Percentiles rank a stretch among this genome's conserved stretches.
These are phyloP conservation scores for Ceratorhiza oryzae-sativae DNA, from an alignment of 1,284 basidiomycete species.

Conservation along the genomic window DNA sequence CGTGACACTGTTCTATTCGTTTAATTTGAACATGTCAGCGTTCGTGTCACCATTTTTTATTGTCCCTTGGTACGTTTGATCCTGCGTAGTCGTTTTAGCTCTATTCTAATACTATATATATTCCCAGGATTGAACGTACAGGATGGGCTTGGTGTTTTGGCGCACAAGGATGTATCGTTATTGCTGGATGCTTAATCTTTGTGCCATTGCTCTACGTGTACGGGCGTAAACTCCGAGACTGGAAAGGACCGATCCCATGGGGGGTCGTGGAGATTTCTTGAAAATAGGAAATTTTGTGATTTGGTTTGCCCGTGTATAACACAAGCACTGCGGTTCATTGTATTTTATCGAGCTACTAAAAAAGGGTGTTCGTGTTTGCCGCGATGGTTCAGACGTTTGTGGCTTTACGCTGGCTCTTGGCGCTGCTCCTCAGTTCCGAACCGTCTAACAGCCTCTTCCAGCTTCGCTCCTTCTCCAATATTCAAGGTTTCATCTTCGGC, in stretches of 20 bases:
- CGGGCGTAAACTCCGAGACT: constrained; percentile 35
- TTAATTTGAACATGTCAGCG: constrained; percentile 43
- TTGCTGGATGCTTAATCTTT: constrained; percentile 34
- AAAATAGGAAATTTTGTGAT: neutral
- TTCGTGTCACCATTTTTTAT: constrained; percentile 45
- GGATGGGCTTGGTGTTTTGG: constrained; percentile 44
- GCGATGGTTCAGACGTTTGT: neutral
- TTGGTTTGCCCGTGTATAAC: neutral
- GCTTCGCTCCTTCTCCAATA: constrained; percentile 62
- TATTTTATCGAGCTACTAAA: constrained; percentile 16
- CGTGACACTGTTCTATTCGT: constrained; percentile 43
- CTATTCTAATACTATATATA: neutral
- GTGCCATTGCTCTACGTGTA: constrained; percentile 39
- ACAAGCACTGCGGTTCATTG: neutral
- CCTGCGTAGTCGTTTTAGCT: neutral
- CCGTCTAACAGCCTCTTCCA: constrained; percentile 59
- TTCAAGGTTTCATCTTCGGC: constrained; percentile 52
- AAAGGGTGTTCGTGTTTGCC: neutral
- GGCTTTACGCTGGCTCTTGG: neutral
- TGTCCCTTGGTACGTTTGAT: constrained; percentile 39
- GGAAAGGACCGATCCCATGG: constrained; percentile 40
- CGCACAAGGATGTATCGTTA: constrained; percentile 42
- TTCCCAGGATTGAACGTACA: constrained; percentile 30
- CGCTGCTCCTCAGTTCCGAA: constrained; percentile 48
- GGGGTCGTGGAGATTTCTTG: constrained; percentile 6